Percentiles rank a stretch among this genome's conserved stretches.
phyloP scores from a whole-genome alignment of 2,329 filamentous ascomycete species.

The Chaetomiaceae sp. region DNA sequence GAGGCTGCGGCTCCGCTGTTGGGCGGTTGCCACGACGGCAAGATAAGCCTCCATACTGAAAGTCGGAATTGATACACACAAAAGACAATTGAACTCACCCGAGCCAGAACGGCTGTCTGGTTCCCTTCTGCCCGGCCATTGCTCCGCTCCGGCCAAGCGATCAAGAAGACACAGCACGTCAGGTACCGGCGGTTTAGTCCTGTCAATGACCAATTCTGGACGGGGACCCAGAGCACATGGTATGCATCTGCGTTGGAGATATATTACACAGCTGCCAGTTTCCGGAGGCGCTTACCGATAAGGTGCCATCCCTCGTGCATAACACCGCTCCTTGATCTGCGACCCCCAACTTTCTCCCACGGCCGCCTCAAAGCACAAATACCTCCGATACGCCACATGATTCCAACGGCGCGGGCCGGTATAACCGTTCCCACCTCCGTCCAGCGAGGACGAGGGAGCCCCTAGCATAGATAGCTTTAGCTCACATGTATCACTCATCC shows the following conservation, averaged over 20 bases:
- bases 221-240: not conserved
- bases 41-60: not conserved
- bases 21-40: not conserved
- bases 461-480: too few species aligned
- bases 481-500: not conserved
- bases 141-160: constrained; percentile 6
- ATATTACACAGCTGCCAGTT: not conserved
- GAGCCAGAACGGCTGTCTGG: constrained; percentile 26
- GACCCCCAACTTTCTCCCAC: not conserved
- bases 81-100: constrained; percentile 16
- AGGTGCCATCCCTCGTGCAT: not conserved
- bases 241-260: constrained; percentile 4
- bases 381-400: not conserved
- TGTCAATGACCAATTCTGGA: not conserved
- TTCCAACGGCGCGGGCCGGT: constrained; percentile 4
- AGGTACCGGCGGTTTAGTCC: not conserved
- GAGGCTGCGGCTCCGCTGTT: constrained; percentile 25
- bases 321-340: not conserved
- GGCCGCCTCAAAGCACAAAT: not conserved
- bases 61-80: too few species aligned
- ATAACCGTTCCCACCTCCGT: not conserved
- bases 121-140: constrained; percentile 17
- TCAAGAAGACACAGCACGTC: not conserved
- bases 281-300: not conserved
- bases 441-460: too few species aligned